Evolutionary conservation across 1,139 yeast species (phyloP).

Genomic region (Yamadazyma mexicana): DNA sequence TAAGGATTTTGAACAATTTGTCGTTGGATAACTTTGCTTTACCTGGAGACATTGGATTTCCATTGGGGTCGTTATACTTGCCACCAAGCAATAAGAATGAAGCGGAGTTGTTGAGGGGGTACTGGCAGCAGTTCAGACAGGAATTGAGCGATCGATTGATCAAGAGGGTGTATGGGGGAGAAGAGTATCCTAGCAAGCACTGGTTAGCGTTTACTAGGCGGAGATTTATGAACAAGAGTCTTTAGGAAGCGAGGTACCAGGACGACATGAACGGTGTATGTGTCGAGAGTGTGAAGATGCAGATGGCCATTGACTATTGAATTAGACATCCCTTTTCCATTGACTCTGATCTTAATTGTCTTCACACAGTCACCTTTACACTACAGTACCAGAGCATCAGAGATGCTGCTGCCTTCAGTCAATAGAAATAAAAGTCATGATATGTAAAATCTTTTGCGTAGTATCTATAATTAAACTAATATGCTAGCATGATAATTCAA

Average conservation of each 20-base stretch:
- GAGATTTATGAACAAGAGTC: slow-evolving; percentile 87
- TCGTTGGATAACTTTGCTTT: slow-evolving; percentile 85
- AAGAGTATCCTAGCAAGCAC: slow-evolving; percentile 62
- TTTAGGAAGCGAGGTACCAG: slow-evolving; percentile 24
- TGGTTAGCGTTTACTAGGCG: slow-evolving; percentile 97
- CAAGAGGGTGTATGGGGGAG: slow-evolving; percentile 64
- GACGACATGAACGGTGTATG: too few relatives aligned
- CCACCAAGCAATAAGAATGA: slow-evolving; percentile 77
- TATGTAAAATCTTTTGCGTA: too few relatives aligned
- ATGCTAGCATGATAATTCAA: too few relatives aligned
- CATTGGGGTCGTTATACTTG: slow-evolving; percentile 78
- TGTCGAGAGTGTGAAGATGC: too few relatives aligned
- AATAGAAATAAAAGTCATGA: too few relatives aligned
- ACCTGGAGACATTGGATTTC: slow-evolving; percentile 96
- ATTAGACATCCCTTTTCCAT: too few relatives aligned
- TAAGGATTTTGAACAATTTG: slow-evolving; percentile 71
- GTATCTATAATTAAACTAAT: too few relatives aligned
- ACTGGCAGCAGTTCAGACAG: slow-evolving; percentile 91
- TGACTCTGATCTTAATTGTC: too few relatives aligned
- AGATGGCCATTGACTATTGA: not conserved
- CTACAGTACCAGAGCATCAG: too few relatives aligned
- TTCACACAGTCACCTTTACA: too few relatives aligned
- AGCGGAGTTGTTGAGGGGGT: slow-evolving; percentile 74
- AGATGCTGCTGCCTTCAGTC: too few relatives aligned
- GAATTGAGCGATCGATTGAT: slow-evolving; percentile 83